These are phyloP conservation scores for Aspergillus tanneri DNA, from an alignment of 2,329 filamentous ascomycete species.

Conservation along the genomic window DNA sequence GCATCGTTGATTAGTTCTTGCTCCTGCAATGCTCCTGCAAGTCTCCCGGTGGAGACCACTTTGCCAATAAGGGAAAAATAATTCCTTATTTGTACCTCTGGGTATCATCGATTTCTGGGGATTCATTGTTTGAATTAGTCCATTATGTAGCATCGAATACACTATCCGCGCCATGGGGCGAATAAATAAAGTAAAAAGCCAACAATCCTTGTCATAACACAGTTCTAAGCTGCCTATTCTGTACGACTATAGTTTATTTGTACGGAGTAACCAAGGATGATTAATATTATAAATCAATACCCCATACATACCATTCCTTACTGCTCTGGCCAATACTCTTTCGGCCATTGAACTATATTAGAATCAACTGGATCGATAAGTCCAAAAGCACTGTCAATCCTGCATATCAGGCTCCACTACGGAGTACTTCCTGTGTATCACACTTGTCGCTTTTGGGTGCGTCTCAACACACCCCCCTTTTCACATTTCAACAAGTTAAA, in stretches of 20 bases:
- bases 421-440: slow-evolving; percentile 4
- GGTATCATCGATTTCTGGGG: background rate
- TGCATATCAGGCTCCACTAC: slow-evolving; percentile 18
- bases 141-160: no score
- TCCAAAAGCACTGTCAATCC: slow-evolving; percentile 20
- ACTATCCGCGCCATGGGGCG: no score
- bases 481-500: no score
- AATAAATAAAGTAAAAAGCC: background rate
- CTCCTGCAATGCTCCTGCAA: slow-evolving; percentile 17
- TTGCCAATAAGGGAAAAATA: slow-evolving; percentile 21
- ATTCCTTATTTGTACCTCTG: background rate
- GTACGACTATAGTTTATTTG: background rate
- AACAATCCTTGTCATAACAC: slow-evolving; percentile 3
- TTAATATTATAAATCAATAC: background rate
- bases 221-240: no score
- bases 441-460: no score
- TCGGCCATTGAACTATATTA: slow-evolving; percentile 10
- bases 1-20: slow-evolving; percentile 21
- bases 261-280: no score
- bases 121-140: background rate
- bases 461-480: no score
- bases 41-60: slow-evolving; percentile 17
- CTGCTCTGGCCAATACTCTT: background rate
- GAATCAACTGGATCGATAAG: slow-evolving; percentile 10
- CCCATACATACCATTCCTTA: background rate